Evolutionary conservation across 2,329 filamentous ascomycete species (phyloP).

Genomic region (Chrysoporthe puriensis): DNA sequence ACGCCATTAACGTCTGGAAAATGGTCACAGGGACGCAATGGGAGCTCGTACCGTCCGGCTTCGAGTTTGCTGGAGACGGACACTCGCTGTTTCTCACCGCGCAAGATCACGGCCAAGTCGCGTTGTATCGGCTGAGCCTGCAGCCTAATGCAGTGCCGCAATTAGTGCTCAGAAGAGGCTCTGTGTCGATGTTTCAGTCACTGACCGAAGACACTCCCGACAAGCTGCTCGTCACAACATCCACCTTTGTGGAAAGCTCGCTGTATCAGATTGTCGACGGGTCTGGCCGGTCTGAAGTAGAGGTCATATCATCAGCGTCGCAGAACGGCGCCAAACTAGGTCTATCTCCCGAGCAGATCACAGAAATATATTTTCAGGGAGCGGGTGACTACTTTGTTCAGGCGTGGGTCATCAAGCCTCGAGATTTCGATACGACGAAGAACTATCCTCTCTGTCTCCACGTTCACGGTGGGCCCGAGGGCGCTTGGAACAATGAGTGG

Average conservation of each 20-base stretch:
- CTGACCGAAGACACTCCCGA: constrained; percentile 32
- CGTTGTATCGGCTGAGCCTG: constrained; percentile 41
- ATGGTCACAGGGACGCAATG: constrained; percentile 36
- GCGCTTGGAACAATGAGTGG: constrained; percentile 58
- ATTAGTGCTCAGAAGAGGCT: constrained; percentile 35
- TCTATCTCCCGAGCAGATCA: constrained; percentile 42
- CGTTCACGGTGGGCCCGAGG: constrained; percentile 47
- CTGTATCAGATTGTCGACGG: constrained; percentile 43
- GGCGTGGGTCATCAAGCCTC: constrained; percentile 45
- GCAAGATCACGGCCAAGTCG: constrained; percentile 39
- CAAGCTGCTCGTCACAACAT: constrained; percentile 42
- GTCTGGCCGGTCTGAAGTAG: constrained; percentile 29
- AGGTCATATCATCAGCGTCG: constrained; percentile 38
- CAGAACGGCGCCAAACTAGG: constrained; percentile 39
- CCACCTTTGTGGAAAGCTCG: constrained; percentile 43
- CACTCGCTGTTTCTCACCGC: constrained; percentile 41
- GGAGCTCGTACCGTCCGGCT: constrained; percentile 36
- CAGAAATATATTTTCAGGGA: constrained; percentile 47
- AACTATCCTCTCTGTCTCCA: constrained; percentile 45
- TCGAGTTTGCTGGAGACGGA: constrained; percentile 42
- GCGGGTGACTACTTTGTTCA: constrained; percentile 42
- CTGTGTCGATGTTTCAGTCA: constrained; percentile 36
- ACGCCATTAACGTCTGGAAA: constrained; percentile 36
- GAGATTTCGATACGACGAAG: constrained; percentile 40
- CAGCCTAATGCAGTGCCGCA: constrained; percentile 35